Base-by-base conservation (phyloP, 1,139 yeast species). In the Fermentozyma sake region DNA sequence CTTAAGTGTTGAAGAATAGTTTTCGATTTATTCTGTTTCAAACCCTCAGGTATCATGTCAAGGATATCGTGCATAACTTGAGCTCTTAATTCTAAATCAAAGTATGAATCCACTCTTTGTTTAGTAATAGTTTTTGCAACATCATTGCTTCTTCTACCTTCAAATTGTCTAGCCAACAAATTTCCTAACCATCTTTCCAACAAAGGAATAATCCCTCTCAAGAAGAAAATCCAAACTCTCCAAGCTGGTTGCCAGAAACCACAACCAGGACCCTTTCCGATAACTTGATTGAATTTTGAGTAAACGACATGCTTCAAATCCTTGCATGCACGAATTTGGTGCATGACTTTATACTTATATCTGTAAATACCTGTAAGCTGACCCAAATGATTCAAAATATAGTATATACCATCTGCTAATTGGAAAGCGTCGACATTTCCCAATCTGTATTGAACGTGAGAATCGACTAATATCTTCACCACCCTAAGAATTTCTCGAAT, bases 231-330 rank as follows among this genome's bases (percentile, higher is more conserved):
- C 99, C 98, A 93, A 2, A 89, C 93, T 42, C 96, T 68, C 98
- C 98, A 91, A 2, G 96, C 84, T 1, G 98, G 98, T 48, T 91
- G 98, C 99, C 99, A 93, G 53, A 91, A 85, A 2, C 99, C 99
- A 61, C 95, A 85, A 0, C 99, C 99, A 1, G 98, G 98, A 1
- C 99, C 99, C 50, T 91, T 91, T 1, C 97, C 97, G 21, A 93
- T 83, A 20, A 72, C 69, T 18, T 60, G 59, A 48, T 93, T 91
- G 59, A 93, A 91, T 32, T 80, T 69, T 38, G 84, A 71, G 49
- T 91, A 91, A 2, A 91, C 81, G 8, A 89, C 78, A 52, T 93
- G 98, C 54, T 93, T 91, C 46, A 91, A 62, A 55, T 93, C 98
- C 51, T 91, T 91, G 52, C 97, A 89, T 2, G 95, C 91, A 27